phyloP scores from a whole-genome alignment of 108 stramenopile genomes.

The Nitzschia sp. region DNA sequence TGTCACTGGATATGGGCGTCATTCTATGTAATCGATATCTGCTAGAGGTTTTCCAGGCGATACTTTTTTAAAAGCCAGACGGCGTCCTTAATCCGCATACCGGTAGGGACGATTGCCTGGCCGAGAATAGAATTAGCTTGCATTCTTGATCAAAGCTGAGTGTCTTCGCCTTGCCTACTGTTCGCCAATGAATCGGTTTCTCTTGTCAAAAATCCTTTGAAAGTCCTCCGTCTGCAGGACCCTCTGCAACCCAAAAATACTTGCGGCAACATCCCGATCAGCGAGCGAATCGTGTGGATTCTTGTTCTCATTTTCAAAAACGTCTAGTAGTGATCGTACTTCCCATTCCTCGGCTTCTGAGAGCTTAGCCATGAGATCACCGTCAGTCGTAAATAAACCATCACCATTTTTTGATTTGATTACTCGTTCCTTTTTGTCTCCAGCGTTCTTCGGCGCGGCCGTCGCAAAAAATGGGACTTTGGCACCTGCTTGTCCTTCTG shows the following conservation, averaged over 20 bases:
- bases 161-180: constrained; percentile 13
- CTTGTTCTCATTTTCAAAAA: constrained; percentile 47
- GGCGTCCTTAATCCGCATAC: no score
- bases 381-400: constrained; percentile 68
- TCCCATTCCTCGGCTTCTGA: constrained; percentile 82
- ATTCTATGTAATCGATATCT: background rate
- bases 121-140: no score
- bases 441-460: background rate
- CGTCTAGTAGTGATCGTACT: constrained; percentile 45
- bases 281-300: constrained; percentile 26
- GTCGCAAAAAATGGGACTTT: constrained; percentile 40
- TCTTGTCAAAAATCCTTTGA: constrained; percentile 74
- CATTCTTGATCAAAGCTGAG: no score
- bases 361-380: constrained; percentile 72
- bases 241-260: constrained; percentile 64
- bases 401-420: constrained; percentile 45
- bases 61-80: no score
- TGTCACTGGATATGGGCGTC: background rate
- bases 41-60: constrained; percentile 3
- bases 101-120: no score
- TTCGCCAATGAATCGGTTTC: constrained; percentile 86
- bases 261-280: constrained; percentile 70
- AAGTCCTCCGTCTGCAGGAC: constrained; percentile 68
- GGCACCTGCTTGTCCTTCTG: background rate
- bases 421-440: constrained; percentile 29